These are phyloP conservation scores for Talaromyces wortmannii DNA, from an alignment of 495 filamentous ascomycete genomes.

Conservation along the genomic window DNA sequence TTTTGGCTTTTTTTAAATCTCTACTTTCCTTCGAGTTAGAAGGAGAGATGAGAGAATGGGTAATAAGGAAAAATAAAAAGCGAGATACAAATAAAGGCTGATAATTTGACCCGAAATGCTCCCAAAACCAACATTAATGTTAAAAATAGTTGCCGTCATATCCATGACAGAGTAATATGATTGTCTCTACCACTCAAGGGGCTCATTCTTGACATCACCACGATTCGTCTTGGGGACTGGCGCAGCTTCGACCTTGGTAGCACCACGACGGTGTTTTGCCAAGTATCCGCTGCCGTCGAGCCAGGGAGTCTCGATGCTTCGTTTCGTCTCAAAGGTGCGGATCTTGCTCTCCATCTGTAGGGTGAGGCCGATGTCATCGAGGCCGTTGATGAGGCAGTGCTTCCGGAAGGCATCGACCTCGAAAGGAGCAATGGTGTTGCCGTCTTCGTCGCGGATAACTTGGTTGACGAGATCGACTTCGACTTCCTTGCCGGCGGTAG, in stretches of 20 bases:
- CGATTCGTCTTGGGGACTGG: constrained; percentile 88
- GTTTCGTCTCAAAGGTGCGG: constrained; percentile 67
- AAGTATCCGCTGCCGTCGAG: constrained; percentile 85
- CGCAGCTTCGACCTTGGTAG: constrained; percentile 71
- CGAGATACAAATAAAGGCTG: too few species aligned
- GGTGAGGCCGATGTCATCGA: constrained; percentile 94
- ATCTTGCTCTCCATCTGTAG: constrained; percentile 91
- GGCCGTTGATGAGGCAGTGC: constrained; percentile 88
- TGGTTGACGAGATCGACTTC: constrained; percentile 89
- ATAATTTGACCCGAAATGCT: too few species aligned
- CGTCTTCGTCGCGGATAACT: constrained; percentile 67
- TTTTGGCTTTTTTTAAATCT: too few species aligned
- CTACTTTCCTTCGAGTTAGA: too few species aligned
- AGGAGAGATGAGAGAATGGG: too few species aligned
- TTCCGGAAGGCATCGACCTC: constrained; percentile 88
- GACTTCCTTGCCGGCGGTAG: constrained; percentile 74
- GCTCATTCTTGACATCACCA: constrained; percentile 77
- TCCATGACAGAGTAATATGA: background rate
- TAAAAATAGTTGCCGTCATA: too few species aligned
- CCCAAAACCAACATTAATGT: too few species aligned
- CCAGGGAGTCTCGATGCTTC: constrained; percentile 80
- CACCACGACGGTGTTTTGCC: constrained; percentile 53
- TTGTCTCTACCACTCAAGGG: constrained; percentile 73
- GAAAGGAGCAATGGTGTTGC: constrained; percentile 67
- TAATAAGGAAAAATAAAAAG: too few species aligned